Conservation (phyloP, 2,329 filamentous ascomycete species). For the Alternaria viburni region DNA sequence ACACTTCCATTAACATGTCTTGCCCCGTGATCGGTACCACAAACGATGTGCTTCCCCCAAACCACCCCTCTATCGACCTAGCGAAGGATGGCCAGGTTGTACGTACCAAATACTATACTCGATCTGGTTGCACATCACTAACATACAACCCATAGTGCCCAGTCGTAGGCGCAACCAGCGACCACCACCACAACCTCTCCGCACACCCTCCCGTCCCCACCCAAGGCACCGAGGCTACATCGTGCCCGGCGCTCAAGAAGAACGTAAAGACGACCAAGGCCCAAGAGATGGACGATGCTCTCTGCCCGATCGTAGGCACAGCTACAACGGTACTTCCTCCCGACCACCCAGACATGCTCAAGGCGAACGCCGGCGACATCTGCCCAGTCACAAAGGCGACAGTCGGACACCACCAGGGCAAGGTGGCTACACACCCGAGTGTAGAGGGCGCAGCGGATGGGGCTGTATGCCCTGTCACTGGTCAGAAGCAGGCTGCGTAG, state of each 20-base stretch:
- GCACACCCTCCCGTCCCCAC: conserved; percentile 49
- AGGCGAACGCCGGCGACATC: conserved; percentile 47
- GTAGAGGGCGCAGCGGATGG: conserved; percentile 48
- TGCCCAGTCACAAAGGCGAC: conserved; percentile 55
- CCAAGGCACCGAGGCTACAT: conserved; percentile 39
- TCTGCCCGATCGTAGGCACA: conserved; percentile 54
- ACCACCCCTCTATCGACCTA: conserved; percentile 51
- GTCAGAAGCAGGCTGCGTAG: conserved; percentile 34
- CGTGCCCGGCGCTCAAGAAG: conserved; percentile 52
- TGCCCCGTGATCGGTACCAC: conserved; percentile 52
- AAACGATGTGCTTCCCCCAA: conserved; percentile 52
- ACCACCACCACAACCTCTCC: conserved; percentile 53
- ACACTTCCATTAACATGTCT: conserved; percentile 20
- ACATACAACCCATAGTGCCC: conserved; percentile 44
- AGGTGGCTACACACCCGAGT: conserved; percentile 50
- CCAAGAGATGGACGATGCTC: conserved; percentile 50
- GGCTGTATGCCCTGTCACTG: conserved; percentile 52
- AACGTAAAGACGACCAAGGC: conserved; percentile 45
- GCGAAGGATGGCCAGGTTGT: conserved; percentile 48
- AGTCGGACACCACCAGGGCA: conserved; percentile 52
- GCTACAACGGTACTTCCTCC: conserved; percentile 52
- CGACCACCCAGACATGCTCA: conserved; percentile 49
- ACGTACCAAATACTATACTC: not conserved
- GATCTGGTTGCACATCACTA: not conserved
- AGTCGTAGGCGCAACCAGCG: conserved; percentile 53